phyloP scores from a whole-genome alignment of 495 filamentous ascomycete species.

The Penicillium verhagenii region DNA sequence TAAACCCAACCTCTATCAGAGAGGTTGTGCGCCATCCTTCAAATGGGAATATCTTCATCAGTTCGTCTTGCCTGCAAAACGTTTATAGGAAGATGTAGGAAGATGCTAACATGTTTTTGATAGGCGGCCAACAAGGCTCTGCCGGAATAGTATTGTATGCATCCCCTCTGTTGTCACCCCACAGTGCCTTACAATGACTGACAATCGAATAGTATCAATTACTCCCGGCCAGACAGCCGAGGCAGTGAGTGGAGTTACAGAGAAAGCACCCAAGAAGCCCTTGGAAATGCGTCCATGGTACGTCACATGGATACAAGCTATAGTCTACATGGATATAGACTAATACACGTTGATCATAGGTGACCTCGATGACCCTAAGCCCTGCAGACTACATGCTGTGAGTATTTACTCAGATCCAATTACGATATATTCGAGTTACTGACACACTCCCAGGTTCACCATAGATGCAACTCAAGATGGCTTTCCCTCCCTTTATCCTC shows the following conservation, averaged over 20 bases:
- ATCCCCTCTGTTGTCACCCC: neutral
- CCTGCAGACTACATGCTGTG: slow-evolving; percentile 38
- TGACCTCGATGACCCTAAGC: slow-evolving; percentile 41
- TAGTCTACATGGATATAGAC: neutral
- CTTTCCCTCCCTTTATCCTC: slow-evolving; percentile 34
- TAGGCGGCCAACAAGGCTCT: slow-evolving; percentile 33
- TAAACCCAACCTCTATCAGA: slow-evolving; percentile 30
- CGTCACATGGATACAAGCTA: no score
- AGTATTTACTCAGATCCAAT: neutral
- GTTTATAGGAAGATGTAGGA: neutral
- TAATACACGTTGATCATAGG: slow-evolving; percentile 20
- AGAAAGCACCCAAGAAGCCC: no score
- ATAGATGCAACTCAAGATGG: slow-evolving; percentile 42
- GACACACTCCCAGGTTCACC: slow-evolving; percentile 30
- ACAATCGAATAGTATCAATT: neutral
- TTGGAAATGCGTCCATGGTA: no score
- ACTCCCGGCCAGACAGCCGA: neutral
- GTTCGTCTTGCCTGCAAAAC: slow-evolving; percentile 8
- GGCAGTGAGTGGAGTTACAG: no score
- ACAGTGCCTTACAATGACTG: neutral
- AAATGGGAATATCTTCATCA: slow-evolving; percentile 31
- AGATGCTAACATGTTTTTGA: neutral
- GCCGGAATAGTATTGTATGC: slow-evolving; percentile 40
- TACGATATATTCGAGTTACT: neutral
- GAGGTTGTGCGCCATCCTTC: slow-evolving; percentile 36